Conservation (phyloP, 371 early-diverging fungal species). For the Dichotomocladium elegans region DNA sequence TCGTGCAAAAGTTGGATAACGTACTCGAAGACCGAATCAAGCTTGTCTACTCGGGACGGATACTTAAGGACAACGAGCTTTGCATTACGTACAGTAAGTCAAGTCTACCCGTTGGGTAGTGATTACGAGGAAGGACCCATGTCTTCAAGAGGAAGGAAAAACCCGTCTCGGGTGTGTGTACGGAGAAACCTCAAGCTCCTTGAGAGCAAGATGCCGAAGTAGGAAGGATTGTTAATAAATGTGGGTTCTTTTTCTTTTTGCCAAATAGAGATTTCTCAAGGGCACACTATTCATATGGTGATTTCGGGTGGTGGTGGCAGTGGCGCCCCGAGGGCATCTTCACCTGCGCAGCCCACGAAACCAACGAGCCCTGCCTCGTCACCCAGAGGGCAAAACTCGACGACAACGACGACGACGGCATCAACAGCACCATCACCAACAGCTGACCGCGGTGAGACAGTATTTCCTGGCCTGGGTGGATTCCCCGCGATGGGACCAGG, state of each 20-base stretch:
- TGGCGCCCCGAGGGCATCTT: constrained; percentile 41
- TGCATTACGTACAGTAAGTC: constrained; percentile 58
- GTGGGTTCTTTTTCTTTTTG: not conserved
- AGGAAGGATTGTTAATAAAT: not conserved
- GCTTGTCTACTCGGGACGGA: constrained; percentile 70
- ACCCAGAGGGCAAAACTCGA: constrained; percentile 8
- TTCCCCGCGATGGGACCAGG: constrained; percentile 12
- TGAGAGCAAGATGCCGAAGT: no score
- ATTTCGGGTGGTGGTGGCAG: no score
- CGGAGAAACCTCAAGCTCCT: no score
- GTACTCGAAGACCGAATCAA: constrained; percentile 52
- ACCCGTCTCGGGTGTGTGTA: no score
- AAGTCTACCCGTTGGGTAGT: not conserved
- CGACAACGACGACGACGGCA: constrained; percentile 19
- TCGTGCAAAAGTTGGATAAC: constrained; percentile 46
- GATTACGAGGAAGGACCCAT: not conserved
- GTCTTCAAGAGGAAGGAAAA: no score
- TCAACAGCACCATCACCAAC: constrained; percentile 5
- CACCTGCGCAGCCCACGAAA: constrained; percentile 12
- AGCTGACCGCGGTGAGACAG: not conserved
- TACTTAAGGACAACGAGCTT: constrained; percentile 66
- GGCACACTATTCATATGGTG: constrained; percentile 64
- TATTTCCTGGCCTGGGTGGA: constrained; percentile 11
- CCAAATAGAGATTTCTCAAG: constrained; percentile 46
- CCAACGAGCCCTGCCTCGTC: constrained; percentile 6